Evolutionary conservation across 2,329 filamentous ascomycete species (phyloP).

Genomic region (Penicillium psychrosexuale): DNA sequence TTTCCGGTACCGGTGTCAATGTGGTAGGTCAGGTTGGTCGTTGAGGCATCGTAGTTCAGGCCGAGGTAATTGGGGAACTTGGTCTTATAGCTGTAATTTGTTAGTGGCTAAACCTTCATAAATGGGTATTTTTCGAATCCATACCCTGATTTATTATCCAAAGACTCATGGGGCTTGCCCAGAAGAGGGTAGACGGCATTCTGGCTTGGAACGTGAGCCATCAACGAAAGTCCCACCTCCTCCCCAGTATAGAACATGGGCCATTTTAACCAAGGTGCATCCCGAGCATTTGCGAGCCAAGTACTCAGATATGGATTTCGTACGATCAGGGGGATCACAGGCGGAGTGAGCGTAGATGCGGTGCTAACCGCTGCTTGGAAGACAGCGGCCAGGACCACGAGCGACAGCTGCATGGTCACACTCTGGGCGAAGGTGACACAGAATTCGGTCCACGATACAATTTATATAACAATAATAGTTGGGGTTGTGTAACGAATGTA

Average conservation of each 20-base stretch:
- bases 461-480: background rate
- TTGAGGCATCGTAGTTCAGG: slow-evolving; percentile 65
- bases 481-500: slow-evolving; percentile 6
- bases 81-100: slow-evolving; percentile 51
- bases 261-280: slow-evolving; percentile 77
- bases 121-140: background rate
- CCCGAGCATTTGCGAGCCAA: slow-evolving; percentile 70
- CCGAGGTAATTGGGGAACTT: slow-evolving; percentile 59
- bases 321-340: slow-evolving; percentile 70
- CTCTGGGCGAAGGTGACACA: background rate
- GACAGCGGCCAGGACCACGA: slow-evolving; percentile 32
- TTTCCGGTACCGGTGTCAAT: slow-evolving; percentile 48
- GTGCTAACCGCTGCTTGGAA: slow-evolving; percentile 44
- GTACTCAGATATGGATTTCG: slow-evolving; percentile 73
- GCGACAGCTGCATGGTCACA: slow-evolving; percentile 32
- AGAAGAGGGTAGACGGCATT: slow-evolving; percentile 62
- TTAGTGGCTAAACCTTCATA: slow-evolving; percentile 5
- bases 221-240: slow-evolving; percentile 62
- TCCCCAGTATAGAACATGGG: slow-evolving; percentile 80
- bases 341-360: slow-evolving; percentile 57
- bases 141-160: slow-evolving; percentile 45
- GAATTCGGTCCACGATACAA: background rate
- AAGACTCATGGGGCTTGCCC: slow-evolving; percentile 63
- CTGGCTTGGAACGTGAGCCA: slow-evolving; percentile 61
- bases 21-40: slow-evolving; percentile 65